These are phyloP conservation scores for Baorangia bicolor DNA, from an alignment of 768 basidiomycete species.

Conservation along the genomic window DNA sequence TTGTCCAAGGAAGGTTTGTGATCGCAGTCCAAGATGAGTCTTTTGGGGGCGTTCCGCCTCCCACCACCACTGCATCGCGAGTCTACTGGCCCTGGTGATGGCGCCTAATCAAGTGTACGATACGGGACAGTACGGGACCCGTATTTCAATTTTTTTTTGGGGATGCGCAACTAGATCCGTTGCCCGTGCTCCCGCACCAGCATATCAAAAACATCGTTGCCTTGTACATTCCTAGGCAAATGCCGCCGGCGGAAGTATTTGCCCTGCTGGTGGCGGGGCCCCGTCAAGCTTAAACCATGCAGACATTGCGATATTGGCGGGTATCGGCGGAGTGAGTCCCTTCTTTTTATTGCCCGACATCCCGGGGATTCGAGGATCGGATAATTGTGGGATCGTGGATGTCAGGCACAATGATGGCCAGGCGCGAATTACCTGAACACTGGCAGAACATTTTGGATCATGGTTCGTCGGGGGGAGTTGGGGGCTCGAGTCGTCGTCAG, in stretches of 20 bases:
- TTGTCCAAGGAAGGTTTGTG: conserved; percentile 2
- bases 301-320: background rate
- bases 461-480: conserved; percentile 2
- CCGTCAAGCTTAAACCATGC: conserved; percentile 11
- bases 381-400: conserved; percentile 2
- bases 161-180: background rate
- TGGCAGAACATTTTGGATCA: background rate
- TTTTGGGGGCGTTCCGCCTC: background rate
- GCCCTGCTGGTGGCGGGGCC: background rate
- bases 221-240: background rate
- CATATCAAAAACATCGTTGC: background rate
- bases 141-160: background rate
- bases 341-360: background rate
- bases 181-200: background rate
- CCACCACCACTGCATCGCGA: conserved; percentile 1
- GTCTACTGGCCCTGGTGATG: conserved; percentile 8
- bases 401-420: conserved; percentile 21
- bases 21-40: background rate
- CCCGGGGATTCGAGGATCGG: conserved; percentile 8
- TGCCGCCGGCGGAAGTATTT: background rate
- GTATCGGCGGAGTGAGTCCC: background rate
- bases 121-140: conserved; percentile 4
- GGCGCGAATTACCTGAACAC: background rate
- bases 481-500: conserved; percentile 8
- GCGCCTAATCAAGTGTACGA: background rate